Base-by-base conservation (phyloP, 2,329 filamentous ascomycete genomes). In the Penicillium sp. region DNA sequence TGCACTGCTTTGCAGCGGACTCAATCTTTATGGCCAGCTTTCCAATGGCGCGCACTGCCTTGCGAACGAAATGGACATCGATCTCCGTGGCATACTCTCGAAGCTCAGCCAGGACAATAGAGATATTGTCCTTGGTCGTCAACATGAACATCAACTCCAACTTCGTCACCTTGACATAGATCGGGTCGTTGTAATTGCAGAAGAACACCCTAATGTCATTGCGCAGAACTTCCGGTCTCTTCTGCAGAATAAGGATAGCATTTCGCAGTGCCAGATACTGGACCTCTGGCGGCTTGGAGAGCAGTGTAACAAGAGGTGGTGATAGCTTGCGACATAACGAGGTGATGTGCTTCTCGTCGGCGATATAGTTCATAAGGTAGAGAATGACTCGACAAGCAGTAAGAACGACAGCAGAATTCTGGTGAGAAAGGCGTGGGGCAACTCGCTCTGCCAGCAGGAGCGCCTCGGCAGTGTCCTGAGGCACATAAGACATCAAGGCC, bases 111-210 rank as follows among this genome's bases (percentile, higher is more conserved):
- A 99, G 80, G 1, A 99, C 95, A 74, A 98, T 92, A 53, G 92
- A 90, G 70, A 99, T 99, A 76, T 99, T 99, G 72, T 89, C 91
- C 78, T 97, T 93, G 37, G 88, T 97, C 8, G 95, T 95, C 63
- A 99, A 86, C 95, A 98, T 99, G 79, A 99, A 99, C 68, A 99
- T 98, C 70, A 99, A 86, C 79, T 99, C 95, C 54, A 99, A 85
- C 80, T 99, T 99, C 17, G 95, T 99, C 56, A 99, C 95, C 79
- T 99, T 99, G 80, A 99, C 95, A 76, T 98, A 99, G 67, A 99
- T 99, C 0, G 95, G 95, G 74, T 99, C 95, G 77, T 99, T 99
- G 80, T 99, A 99, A 84, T 99, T 99, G 88, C 95, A 99, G 80
- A 99, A 99, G 81, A 99, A 99, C 35, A 99, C 95, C 51, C 95